Evolutionary conservation across 768 basidiomycete genomes (phyloP).

Genomic region (Mycena vulgaris): DNA sequence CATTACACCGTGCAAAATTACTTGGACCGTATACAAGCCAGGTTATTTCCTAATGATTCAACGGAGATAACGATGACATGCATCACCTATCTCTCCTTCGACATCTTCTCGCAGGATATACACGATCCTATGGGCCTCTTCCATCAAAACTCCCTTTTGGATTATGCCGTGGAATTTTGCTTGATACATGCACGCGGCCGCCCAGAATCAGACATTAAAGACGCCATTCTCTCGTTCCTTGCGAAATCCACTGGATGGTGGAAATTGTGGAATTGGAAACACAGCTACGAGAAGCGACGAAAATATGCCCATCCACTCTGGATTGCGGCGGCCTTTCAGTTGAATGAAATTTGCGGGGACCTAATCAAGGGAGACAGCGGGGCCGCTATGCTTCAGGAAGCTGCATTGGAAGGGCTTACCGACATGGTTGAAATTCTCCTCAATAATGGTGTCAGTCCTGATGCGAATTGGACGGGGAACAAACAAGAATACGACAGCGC

Average conservation of each 20-base stretch:
- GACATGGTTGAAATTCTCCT: conserved; percentile 1
- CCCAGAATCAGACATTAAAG: too few relatives aligned
- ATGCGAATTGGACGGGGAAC: neutral
- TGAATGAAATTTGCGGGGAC: neutral
- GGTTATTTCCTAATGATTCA: neutral
- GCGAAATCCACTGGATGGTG: neutral
- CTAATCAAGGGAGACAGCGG: neutral
- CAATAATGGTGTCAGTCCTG: neutral
- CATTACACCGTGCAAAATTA: conserved; percentile 3
- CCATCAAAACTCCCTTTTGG: too few relatives aligned
- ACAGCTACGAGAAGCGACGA: neutral
- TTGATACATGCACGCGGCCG: too few relatives aligned
- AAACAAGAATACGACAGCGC: neutral
- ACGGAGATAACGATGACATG: neutral
- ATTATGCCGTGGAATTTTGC: too few relatives aligned
- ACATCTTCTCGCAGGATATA: neutral
- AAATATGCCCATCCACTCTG: neutral
- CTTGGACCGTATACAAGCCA: neutral
- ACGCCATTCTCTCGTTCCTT: too few relatives aligned
- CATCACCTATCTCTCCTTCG: neutral
- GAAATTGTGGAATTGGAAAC: neutral
- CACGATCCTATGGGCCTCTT: too few relatives aligned
- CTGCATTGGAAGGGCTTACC: neutral
- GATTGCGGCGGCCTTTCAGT: neutral
- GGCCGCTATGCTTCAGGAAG: neutral